Evolutionary conservation across 192 early-diverging fungal genomes (phyloP).

Genomic region (Jimgerdemannia flammicorona): DNA sequence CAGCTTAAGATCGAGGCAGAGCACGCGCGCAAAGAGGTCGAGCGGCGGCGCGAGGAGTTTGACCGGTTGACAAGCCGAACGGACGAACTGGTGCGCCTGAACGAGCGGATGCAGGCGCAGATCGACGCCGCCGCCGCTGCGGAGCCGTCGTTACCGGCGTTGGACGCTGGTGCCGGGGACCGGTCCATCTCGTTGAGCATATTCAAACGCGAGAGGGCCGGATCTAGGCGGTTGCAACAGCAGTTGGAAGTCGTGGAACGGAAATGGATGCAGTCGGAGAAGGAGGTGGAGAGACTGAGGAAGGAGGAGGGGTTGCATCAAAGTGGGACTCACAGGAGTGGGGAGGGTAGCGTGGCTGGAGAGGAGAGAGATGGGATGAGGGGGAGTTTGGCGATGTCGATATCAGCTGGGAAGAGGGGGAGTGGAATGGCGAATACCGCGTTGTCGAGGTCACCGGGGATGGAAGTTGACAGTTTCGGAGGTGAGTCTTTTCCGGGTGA

Average conservation of each 20-base stretch:
- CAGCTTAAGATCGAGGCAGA: not conserved
- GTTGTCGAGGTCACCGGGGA: not conserved
- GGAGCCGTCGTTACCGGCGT: not conserved
- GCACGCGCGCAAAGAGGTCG: not conserved
- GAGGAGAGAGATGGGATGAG: not conserved
- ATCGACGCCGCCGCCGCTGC: not conserved
- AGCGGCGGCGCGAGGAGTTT: not conserved
- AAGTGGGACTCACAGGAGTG: not conserved
- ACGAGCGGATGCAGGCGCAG: not conserved
- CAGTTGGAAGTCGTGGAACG: not conserved
- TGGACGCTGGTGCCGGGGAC: no score
- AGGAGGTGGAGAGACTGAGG: conserved; percentile 5
- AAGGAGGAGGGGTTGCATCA: not conserved
- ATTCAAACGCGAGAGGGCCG: conserved; percentile 1
- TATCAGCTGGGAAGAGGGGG: not conserved
- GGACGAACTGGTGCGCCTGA: not conserved
- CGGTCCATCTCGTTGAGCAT: not conserved
- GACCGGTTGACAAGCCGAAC: not conserved
- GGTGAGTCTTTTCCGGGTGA: not conserved
- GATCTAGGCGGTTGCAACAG: not conserved
- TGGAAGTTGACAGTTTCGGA: not conserved
- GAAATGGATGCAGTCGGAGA: not conserved
- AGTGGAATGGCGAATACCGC: not conserved
- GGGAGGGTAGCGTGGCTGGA: not conserved
- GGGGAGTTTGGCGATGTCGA: not conserved